Conservation (phyloP, 148 eudicot species). For the Cornus florida region DNA sequence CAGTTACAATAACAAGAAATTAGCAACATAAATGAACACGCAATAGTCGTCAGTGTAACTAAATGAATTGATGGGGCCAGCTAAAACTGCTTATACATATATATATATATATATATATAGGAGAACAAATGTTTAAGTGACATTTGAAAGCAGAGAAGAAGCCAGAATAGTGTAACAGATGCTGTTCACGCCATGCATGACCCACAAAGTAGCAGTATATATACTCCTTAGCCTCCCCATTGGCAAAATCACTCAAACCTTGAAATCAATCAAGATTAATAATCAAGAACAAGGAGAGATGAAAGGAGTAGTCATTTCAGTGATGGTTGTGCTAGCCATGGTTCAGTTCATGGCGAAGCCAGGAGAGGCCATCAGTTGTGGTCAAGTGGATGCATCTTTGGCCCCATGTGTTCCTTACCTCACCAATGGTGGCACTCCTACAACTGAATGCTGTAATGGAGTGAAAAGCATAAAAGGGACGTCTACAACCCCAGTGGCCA, state of each 20-base stretch:
- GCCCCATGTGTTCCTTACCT: too few species aligned
- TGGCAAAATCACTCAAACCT: background rate
- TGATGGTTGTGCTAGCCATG: conserved; percentile 9
- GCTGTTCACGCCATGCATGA: background rate
- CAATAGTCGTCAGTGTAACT: too few species aligned
- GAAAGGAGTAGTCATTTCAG: conserved; percentile 7
- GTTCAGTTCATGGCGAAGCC: conserved; percentile 17
- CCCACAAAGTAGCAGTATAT: background rate
- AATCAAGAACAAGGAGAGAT: background rate
- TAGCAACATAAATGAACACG: too few species aligned
- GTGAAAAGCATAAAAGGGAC: too few species aligned
- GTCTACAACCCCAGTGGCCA: too few species aligned
- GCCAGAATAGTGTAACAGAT: background rate
- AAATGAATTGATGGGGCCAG: background rate
- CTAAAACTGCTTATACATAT: background rate
- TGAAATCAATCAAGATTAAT: too few species aligned
- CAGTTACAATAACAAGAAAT: too few species aligned
- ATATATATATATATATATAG: too few species aligned
- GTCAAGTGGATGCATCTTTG: background rate
- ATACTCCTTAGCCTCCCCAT: background rate
- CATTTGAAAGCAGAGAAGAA: background rate
- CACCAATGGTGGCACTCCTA: too few species aligned
- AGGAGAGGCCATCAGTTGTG: conserved; percentile 2
- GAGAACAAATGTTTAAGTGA: background rate
- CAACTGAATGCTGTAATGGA: too few species aligned